These are phyloP conservation scores for Ceratocystis lukuohia DNA, from an alignment of 2,329 filamentous ascomycete genomes.

Conservation along the genomic window DNA sequence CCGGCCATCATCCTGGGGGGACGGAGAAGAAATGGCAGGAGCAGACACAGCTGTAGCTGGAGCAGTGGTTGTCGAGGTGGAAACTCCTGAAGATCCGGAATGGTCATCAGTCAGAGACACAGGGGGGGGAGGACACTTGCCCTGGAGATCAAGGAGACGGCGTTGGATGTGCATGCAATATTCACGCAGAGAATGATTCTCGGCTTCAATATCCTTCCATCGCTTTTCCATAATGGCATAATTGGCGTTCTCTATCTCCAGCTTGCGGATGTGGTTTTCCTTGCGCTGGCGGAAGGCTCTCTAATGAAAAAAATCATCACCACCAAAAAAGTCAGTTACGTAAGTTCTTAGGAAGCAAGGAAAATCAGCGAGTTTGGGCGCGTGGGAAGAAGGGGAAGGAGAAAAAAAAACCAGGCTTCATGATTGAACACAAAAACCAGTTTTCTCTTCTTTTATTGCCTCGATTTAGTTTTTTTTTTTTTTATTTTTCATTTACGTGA, in stretches of 20 bases:
- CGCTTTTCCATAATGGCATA: conserved; percentile 60
- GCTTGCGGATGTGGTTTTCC: conserved; percentile 93
- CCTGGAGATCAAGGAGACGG: conserved; percentile 67
- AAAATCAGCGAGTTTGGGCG: conserved; percentile 8
- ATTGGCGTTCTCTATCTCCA: conserved; percentile 85
- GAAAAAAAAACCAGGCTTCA: conserved; percentile 22
- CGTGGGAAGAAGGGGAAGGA: conserved; percentile 21
- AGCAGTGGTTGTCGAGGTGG: not conserved
- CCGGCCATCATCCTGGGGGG: not conserved
- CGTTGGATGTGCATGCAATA: conserved; percentile 87
- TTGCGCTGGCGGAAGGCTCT: conserved; percentile 95
- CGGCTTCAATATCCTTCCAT: conserved; percentile 67
- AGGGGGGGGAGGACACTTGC: conserved; percentile 74
- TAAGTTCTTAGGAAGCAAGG: conserved; percentile 18
- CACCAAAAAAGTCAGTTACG: conserved; percentile 24
- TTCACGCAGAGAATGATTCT: conserved; percentile 83
- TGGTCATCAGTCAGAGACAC: conserved; percentile 21
- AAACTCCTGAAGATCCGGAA: conserved; percentile 1
- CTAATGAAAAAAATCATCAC: conserved; percentile 33
- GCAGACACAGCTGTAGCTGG: not conserved
- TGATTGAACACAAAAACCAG: not conserved
- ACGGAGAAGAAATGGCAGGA: not conserved
- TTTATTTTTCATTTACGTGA: not conserved
- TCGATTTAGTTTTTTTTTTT: not conserved
- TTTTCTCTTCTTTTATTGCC: not conserved